phyloP scores from a whole-genome alignment of 1,284 basidiomycete species.

The Cryptococcus deneoformans region DNA sequence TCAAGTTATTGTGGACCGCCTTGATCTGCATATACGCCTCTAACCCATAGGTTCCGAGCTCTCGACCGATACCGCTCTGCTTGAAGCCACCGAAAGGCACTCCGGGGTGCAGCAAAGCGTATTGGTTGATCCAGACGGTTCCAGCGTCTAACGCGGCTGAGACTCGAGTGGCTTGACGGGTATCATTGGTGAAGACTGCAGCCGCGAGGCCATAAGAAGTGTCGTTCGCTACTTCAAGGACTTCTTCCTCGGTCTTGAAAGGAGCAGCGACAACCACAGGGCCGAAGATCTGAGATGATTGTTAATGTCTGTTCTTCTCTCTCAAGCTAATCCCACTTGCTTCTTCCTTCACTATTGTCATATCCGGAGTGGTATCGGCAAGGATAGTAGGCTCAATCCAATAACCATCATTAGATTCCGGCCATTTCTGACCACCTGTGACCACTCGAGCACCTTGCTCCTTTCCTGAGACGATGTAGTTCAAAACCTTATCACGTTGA shows the following conservation, averaged over 20 bases:
- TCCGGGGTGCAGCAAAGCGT: conserved; percentile 62
- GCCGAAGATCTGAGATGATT: conserved; percentile 64
- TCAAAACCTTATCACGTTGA: conserved; percentile 67
- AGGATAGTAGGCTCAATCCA: conserved; percentile 71
- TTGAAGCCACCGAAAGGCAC: conserved; percentile 89
- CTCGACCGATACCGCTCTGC: conserved; percentile 69
- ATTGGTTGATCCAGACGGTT: conserved; percentile 73
- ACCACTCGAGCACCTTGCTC: conserved; percentile 76
- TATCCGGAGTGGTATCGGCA: conserved; percentile 68
- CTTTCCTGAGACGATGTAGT: conserved; percentile 82
- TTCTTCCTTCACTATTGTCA: conserved; percentile 87
- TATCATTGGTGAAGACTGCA: conserved; percentile 77
- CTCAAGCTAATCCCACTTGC: not conserved
- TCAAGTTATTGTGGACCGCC: conserved; percentile 69
- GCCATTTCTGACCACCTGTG: conserved; percentile 62
- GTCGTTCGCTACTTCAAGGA: conserved; percentile 77
- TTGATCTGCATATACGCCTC: conserved; percentile 80
- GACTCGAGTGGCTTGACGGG: conserved; percentile 69
- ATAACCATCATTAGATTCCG: conserved; percentile 64
- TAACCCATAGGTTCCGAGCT: conserved; percentile 79
- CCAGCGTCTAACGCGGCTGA: conserved; percentile 79
- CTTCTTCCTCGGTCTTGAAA: conserved; percentile 75
- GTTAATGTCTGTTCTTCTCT: not conserved
- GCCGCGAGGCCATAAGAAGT: conserved; percentile 82
- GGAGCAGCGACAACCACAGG: conserved; percentile 51